Evolutionary conservation across 768 basidiomycete species (phyloP), one percentile per base, ranked within the genome.

Genomic region (Termitomyces sp.): DNA sequence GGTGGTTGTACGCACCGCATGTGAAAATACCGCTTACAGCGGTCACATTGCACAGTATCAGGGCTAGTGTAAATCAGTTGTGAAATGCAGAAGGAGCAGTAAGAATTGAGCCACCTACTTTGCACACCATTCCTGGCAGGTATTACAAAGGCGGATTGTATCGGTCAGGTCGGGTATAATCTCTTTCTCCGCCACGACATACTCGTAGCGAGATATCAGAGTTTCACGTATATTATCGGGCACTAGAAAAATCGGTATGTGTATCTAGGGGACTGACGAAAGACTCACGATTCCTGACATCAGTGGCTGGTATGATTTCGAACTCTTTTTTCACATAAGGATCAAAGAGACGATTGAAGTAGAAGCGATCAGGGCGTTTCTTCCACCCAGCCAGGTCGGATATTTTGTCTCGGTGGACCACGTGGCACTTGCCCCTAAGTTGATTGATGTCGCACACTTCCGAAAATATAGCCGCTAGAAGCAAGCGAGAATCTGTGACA

Each of bases 241-340:
- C 24, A 95, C 92, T 95, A 71, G 63, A 68, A 54, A 67, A 63
- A 64, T 64, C 61, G 66, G 63, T 65, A 28, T 57, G 45, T 64
- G 60, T 62, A 69, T 66, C 65, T 57, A 65, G 63, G 62, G 51
- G 60, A 60, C 36, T 57, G 54, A 65, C 61, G 55, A 57, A 62
- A 54, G 65, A 55, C 94, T 70, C 73, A 98, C 96, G 78, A 73
- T 99, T 99, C 60, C 89, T 85, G 63, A 97, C 89, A 68, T 89
- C 91, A 44, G 84, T 84, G 35, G 93, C 85, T 62, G 90, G 88
- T 57, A 99, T 89, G 67, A 98, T 91, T 73, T 98, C 97, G 74
- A 96, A 98, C 76, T 98, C 96, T 74, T 92, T 92, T 79, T 96
- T 95, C 76, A 98, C 93, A 75, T 96, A 98, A 56, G 95, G 94